These are phyloP conservation scores for Quercus dentata DNA, from an alignment of 306 rosid species.

Conservation along the genomic window DNA sequence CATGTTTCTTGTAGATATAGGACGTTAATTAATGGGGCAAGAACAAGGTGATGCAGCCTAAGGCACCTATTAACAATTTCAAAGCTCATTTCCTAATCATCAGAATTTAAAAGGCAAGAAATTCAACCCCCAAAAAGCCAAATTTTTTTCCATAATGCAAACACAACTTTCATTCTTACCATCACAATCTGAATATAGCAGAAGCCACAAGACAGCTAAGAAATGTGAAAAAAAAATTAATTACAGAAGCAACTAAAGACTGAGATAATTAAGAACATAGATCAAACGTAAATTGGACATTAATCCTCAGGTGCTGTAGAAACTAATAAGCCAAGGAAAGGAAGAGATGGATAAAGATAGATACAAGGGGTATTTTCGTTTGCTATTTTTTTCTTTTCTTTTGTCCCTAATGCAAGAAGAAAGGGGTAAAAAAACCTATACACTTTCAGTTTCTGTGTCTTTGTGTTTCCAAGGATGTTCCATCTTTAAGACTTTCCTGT, in stretches of 20 bases:
- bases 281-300: constrained; percentile 17
- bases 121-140: neutral
- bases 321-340: constrained; percentile 27
- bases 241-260: constrained; percentile 5
- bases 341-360: constrained; percentile 25
- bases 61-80: too few relatives aligned
- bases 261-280: neutral
- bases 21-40: too few relatives aligned
- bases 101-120: neutral
- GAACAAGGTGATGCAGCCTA: too few relatives aligned
- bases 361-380: constrained; percentile 25
- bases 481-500: constrained; percentile 88
- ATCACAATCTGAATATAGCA: neutral
- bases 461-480: constrained; percentile 72
- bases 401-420: constrained; percentile 13
- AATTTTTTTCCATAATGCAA: neutral
- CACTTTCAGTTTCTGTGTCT: constrained; percentile 58
- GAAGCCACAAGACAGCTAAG: neutral
- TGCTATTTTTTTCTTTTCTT: neutral
- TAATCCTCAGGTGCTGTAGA: constrained; percentile 22
- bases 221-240: neutral
- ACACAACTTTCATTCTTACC: neutral
- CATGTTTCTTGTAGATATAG: too few relatives aligned
- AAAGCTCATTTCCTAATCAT: neutral
- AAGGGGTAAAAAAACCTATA: constrained; percentile 44